A percentile compares a stretch with the other conserved stretches of the same genome.
Conservation (phyloP, 1,284 basidiomycete genomes). For the Mycena citricolor region DNA sequence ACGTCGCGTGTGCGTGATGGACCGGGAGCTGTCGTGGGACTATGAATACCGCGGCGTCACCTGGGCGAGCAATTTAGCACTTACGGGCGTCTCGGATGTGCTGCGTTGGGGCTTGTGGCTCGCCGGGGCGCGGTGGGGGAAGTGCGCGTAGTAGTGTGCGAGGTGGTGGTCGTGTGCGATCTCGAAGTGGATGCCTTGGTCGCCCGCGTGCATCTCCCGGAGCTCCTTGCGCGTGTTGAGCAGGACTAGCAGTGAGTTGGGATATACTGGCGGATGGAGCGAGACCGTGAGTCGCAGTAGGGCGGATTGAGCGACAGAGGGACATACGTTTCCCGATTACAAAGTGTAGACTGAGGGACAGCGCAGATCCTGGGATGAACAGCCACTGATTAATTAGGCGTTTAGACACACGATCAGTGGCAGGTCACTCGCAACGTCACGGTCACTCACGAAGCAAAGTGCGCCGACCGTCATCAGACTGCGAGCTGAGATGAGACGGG, state of each 20-base stretch:
- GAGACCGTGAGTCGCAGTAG: no score
- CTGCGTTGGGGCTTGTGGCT: no score
- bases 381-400: conserved; percentile 48
- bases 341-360: conserved; percentile 53
- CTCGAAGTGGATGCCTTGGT: conserved; percentile 9
- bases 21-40: no score
- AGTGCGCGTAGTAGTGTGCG: conserved; percentile 14
- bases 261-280: conserved; percentile 28
- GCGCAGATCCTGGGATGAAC: conserved; percentile 41
- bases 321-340: conserved; percentile 48
- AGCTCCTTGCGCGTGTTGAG: conserved; percentile 22
- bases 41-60: no score
- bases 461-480: conserved; percentile 40
- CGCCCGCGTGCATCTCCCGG: conserved; percentile 19
- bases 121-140: conserved; percentile 19
- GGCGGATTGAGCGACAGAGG: no score
- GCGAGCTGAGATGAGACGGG: no score
- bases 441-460: conserved; percentile 43
- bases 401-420: conserved; percentile 2
- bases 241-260: conserved; percentile 30
- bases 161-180: conserved; percentile 10
- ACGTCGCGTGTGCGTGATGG: no score
- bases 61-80: no score
- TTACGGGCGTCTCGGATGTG: no score
- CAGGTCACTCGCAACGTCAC: background rate